Conservation (phyloP, 1,284 basidiomycete species). For the Ganoderma multipileum region DNA sequence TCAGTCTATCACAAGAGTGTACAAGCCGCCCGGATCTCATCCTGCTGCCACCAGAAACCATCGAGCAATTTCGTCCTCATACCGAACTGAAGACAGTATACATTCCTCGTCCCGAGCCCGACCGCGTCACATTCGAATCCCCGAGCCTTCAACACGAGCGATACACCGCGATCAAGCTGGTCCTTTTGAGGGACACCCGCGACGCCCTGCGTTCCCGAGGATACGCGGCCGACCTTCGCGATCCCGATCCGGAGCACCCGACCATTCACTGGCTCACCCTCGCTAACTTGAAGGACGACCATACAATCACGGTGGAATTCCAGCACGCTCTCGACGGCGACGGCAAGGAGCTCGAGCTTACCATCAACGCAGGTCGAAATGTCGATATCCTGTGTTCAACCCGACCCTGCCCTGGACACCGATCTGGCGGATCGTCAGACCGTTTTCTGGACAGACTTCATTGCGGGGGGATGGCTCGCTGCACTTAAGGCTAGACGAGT, state of each 20-base stretch:
- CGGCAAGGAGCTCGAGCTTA: background rate
- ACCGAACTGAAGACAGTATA: background rate
- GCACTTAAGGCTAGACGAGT: background rate
- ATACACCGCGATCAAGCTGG: background rate
- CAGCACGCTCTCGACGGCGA: background rate
- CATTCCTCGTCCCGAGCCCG: background rate
- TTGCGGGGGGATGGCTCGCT: no score
- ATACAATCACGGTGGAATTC: background rate
- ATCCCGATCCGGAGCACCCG: background rate
- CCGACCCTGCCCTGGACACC: no score
- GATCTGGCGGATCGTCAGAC: background rate
- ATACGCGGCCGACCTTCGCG: background rate
- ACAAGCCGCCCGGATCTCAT: background rate
- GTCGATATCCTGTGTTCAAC: background rate
- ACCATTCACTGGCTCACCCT: background rate
- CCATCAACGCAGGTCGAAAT: background rate
- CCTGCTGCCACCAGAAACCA: background rate
- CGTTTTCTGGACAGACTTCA: background rate
- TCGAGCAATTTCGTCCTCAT: background rate
- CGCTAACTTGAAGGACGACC: background rate
- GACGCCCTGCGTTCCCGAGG: background rate
- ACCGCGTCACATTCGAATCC: no score
- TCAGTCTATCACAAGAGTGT: background rate
- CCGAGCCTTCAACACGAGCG: background rate
- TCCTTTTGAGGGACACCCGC: background rate